Percentiles rank a stretch among this genome's conserved stretches.
phyloP scores from a whole-genome alignment of 2,329 filamentous ascomycete species.

The Aspergillus brunneoviolaceus region DNA sequence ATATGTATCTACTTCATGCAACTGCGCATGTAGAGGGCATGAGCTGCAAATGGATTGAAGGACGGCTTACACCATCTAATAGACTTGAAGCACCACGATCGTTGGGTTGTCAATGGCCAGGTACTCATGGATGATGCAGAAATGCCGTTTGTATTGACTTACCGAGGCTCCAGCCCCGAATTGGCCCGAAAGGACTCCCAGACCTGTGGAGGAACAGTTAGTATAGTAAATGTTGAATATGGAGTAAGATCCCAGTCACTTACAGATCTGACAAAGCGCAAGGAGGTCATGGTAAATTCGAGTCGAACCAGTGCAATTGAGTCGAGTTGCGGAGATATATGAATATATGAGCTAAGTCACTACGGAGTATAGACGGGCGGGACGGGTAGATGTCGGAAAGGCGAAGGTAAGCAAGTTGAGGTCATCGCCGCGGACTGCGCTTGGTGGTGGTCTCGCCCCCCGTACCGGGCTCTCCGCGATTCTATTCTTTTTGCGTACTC shows the following conservation, averaged over 20 bases:
- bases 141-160: constrained; percentile 24
- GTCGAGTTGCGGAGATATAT: too few species aligned
- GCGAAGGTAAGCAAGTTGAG: constrained; percentile 8
- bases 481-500: not conserved
- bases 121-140: not conserved
- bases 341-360: too few species aligned
- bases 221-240: not conserved
- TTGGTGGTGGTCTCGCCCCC: constrained; percentile 29
- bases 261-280: constrained; percentile 66
- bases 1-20: not conserved
- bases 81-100: constrained; percentile 22
- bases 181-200: constrained; percentile 81
- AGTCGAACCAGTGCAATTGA: not conserved
- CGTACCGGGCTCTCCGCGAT: constrained; percentile 20
- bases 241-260: constrained; percentile 22
- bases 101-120: constrained; percentile 11
- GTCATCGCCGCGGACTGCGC: constrained; percentile 30
- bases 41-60: not conserved
- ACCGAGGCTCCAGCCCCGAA: constrained; percentile 89
- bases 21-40: not conserved
- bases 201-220: constrained; percentile 56
- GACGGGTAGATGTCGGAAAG: too few species aligned
- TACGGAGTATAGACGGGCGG: too few species aligned
- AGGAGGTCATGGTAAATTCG: constrained; percentile 48
- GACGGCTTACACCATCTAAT: constrained; percentile 42